A percentile compares a stretch with the other conserved stretches of the same genome.
Conservation (phyloP, 345 rosid species). For the Limnanthes douglasii region DNA sequence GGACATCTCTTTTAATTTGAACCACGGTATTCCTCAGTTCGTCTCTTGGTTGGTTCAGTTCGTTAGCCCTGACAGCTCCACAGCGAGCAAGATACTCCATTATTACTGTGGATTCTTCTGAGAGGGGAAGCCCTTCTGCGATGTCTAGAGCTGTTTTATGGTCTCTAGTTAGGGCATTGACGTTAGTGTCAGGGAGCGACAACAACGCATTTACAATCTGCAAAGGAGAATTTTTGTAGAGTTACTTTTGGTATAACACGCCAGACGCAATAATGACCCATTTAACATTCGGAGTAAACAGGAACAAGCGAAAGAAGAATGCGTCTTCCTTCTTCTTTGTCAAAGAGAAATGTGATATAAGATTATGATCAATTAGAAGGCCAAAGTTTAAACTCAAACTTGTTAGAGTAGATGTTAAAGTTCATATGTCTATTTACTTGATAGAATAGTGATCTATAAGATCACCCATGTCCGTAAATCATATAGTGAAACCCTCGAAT, state of each 20-base stretch:
- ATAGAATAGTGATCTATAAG: too few relatives aligned
- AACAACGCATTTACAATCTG: conserved; percentile 79
- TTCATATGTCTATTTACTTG: too few relatives aligned
- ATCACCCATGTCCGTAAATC: too few relatives aligned
- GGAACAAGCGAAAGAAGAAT: too few relatives aligned
- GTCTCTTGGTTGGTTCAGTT: conserved; percentile 92
- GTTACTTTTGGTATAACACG: too few relatives aligned
- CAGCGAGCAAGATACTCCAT: conserved; percentile 47
- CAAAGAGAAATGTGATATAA: neutral
- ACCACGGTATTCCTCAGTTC: conserved; percentile 83
- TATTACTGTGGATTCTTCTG: conserved; percentile 67
- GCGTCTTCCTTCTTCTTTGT: too few relatives aligned
- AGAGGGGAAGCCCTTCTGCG: conserved; percentile 79
- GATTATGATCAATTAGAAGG: neutral
- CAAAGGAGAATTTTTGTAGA: conserved; percentile 10
- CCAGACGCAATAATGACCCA: too few relatives aligned
- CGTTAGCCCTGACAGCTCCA: conserved; percentile 87
- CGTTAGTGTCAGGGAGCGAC: conserved; percentile 68
- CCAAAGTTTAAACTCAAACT: neutral
- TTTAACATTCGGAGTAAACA: too few relatives aligned
- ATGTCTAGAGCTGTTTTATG: conserved; percentile 91
- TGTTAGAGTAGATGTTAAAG: too few relatives aligned
- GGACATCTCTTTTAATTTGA: conserved; percentile 91
- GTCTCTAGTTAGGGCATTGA: conserved; percentile 80
- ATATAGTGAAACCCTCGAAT: too few relatives aligned